phyloP scores from a whole-genome alignment of 352 stramenopile species.

The Phytophthora constricta region DNA sequence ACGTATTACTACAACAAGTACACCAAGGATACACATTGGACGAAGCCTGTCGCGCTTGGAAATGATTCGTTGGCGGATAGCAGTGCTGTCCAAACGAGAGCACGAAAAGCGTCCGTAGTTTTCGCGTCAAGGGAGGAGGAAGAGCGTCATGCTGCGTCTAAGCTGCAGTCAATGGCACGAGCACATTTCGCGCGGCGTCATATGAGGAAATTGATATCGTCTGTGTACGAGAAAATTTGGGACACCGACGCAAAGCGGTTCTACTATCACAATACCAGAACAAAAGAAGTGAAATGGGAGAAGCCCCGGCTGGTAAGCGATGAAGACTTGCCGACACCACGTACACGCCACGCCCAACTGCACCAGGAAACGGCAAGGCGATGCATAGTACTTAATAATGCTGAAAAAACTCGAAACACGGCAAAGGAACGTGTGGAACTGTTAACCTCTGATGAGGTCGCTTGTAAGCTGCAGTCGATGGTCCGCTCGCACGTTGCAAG shows the following conservation, averaged over 20 bases:
- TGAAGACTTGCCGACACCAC: slow-evolving; percentile 63
- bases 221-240: slow-evolving; percentile 86
- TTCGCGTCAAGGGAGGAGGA: slow-evolving; percentile 37
- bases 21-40: slow-evolving; percentile 75
- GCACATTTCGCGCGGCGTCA: slow-evolving; percentile 54
- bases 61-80: slow-evolving; percentile 20
- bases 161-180: slow-evolving; percentile 67
- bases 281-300: slow-evolving; percentile 72
- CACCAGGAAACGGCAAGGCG: slow-evolving; percentile 3
- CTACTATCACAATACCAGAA: slow-evolving; percentile 86
- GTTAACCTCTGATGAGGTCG: slow-evolving; percentile 40
- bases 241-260: slow-evolving; percentile 51
- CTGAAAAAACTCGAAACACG: not conserved
- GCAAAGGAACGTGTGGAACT: not conserved
- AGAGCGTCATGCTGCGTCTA: slow-evolving; percentile 35
- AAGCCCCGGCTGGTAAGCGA: slow-evolving; percentile 73
- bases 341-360: slow-evolving; percentile 33
- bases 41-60: slow-evolving; percentile 57
- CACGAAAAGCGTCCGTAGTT: slow-evolving; percentile 7
- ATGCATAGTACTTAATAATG: no score
- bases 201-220: slow-evolving; percentile 68
- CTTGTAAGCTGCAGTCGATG: slow-evolving; percentile 64
- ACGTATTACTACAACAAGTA: slow-evolving; percentile 86
- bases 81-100: slow-evolving; percentile 3
- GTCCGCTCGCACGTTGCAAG: slow-evolving; percentile 53